phyloP scores from a whole-genome alignment of 352 stramenopile species.

The Elongisporangium prolatum region DNA sequence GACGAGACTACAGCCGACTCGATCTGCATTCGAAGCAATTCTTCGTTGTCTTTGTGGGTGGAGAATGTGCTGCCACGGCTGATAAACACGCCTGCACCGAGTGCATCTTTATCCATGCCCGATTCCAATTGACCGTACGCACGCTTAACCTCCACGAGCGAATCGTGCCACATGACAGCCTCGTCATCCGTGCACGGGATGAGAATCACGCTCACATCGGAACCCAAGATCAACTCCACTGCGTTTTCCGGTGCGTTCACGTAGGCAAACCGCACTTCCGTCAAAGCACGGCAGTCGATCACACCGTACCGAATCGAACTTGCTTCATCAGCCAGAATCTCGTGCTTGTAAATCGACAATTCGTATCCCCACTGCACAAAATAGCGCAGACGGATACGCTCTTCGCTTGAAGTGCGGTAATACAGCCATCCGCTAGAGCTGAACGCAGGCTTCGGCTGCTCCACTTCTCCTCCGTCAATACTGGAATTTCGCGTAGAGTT shows the following conservation, averaged over 20 bases:
- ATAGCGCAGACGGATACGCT: slow-evolving; percentile 78
- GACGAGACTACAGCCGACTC: slow-evolving; percentile 78
- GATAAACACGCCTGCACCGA: slow-evolving; percentile 77
- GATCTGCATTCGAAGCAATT: slow-evolving; percentile 78
- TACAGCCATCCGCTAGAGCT: slow-evolving; percentile 82
- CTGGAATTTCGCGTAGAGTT: slow-evolving; percentile 2
- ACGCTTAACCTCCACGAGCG: slow-evolving; percentile 77
- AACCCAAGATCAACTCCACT: slow-evolving; percentile 73
- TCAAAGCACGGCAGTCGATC: slow-evolving; percentile 76
- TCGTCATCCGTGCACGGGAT: slow-evolving; percentile 81
- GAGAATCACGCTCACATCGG: slow-evolving; percentile 74
- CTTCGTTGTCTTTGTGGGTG: slow-evolving; percentile 81
- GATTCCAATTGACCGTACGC: slow-evolving; percentile 73
- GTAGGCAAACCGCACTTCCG: slow-evolving; percentile 81
- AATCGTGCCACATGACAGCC: slow-evolving; percentile 82
- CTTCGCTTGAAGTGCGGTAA: slow-evolving; percentile 78
- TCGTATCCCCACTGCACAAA: slow-evolving; percentile 88
- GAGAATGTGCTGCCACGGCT: slow-evolving; percentile 83
- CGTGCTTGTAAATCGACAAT: slow-evolving; percentile 89
- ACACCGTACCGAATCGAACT: slow-evolving; percentile 82
- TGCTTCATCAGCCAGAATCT: slow-evolving; percentile 71
- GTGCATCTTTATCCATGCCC: slow-evolving; percentile 70
- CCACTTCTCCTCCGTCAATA: slow-evolving; percentile 8
- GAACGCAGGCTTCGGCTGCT: slow-evolving; percentile 20
- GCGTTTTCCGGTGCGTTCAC: slow-evolving; percentile 84